A percentile compares a stretch with the other conserved stretches of the same genome.
Evolutionary conservation across 306 rosid species (phyloP).

Genomic region (Lablab purpureus): DNA sequence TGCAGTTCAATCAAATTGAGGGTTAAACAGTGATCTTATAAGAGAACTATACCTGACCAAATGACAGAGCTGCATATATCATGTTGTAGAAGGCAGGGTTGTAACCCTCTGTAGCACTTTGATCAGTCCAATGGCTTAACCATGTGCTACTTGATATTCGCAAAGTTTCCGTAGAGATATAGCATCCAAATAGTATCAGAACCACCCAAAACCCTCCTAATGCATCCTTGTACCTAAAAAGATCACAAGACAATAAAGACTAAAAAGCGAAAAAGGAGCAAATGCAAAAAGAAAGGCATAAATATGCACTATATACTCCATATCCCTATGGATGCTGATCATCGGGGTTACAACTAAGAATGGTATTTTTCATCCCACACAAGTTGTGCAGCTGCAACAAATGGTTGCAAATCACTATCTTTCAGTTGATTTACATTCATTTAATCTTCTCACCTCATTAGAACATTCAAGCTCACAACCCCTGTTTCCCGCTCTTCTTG

Average conservation of each 20-base stretch:
- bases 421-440: slow-evolving; percentile 25
- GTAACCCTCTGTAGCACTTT: slow-evolving; percentile 66
- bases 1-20: slow-evolving; percentile 14
- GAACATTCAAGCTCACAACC: slow-evolving; percentile 78
- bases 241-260: slow-evolving; percentile 28
- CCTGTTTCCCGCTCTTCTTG: slow-evolving; percentile 97
- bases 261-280: background rate
- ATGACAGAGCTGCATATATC: slow-evolving; percentile 72
- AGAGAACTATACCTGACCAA: slow-evolving; percentile 71
- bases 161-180: slow-evolving; percentile 66
- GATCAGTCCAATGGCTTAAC: slow-evolving; percentile 89
- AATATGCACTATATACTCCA: slow-evolving; percentile 29
- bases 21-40: slow-evolving; percentile 26
- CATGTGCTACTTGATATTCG: slow-evolving; percentile 87
- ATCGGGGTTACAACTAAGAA: slow-evolving; percentile 33
- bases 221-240: slow-evolving; percentile 80
- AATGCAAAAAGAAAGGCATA: slow-evolving; percentile 9
- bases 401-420: slow-evolving; percentile 20
- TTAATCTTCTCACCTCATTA: slow-evolving; percentile 63
- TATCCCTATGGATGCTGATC: slow-evolving; percentile 9
- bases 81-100: slow-evolving; percentile 77
- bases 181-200: slow-evolving; percentile 71
- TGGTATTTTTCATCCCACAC: slow-evolving; percentile 13
- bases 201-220: slow-evolving; percentile 91
- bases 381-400: slow-evolving; percentile 23